A percentile compares a stretch with the other conserved stretches of the same genome.
Evolutionary conservation across 495 filamentous ascomycete species (phyloP).

Genomic region (Cercophora sp.): DNA sequence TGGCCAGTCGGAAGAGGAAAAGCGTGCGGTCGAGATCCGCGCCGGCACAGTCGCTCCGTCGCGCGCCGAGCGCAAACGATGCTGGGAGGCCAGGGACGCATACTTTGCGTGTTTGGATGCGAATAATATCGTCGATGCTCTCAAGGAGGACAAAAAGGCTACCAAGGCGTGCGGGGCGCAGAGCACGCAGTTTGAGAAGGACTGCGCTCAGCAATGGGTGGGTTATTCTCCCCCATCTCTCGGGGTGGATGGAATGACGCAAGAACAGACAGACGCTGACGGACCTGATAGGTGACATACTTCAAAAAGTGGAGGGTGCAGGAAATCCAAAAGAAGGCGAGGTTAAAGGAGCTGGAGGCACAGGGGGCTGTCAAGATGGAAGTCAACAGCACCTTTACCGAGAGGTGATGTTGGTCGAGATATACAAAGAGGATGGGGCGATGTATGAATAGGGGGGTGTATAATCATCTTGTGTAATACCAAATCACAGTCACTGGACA

Average conservation of each 20-base stretch:
- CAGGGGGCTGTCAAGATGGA: constrained; percentile 69
- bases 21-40: constrained; percentile 49
- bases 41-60: constrained; percentile 68
- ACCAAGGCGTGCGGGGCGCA: constrained; percentile 64
- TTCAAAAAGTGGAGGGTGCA: constrained; percentile 95
- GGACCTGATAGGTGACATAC: constrained; percentile 65
- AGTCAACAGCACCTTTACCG: constrained; percentile 26
- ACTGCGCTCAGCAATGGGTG: constrained; percentile 56
- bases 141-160: constrained; percentile 64
- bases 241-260: background rate
- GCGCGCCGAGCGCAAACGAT: constrained; percentile 68
- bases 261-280: too few relatives aligned
- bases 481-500: too few relatives aligned
- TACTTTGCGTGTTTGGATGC: constrained; percentile 85
- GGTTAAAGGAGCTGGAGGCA: constrained; percentile 69
- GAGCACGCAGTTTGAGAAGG: constrained; percentile 61
- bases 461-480: too few relatives aligned
- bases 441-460: too few relatives aligned
- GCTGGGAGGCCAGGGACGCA: constrained; percentile 80
- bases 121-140: constrained; percentile 76
- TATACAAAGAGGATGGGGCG: too few relatives aligned
- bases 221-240: background rate
- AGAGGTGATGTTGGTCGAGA: constrained; percentile 19
- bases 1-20: constrained; percentile 42
- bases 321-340: constrained; percentile 78